Evolutionary conservation across 768 basidiomycete species (phyloP).

Genomic region (Xerocomus spinulosus): DNA sequence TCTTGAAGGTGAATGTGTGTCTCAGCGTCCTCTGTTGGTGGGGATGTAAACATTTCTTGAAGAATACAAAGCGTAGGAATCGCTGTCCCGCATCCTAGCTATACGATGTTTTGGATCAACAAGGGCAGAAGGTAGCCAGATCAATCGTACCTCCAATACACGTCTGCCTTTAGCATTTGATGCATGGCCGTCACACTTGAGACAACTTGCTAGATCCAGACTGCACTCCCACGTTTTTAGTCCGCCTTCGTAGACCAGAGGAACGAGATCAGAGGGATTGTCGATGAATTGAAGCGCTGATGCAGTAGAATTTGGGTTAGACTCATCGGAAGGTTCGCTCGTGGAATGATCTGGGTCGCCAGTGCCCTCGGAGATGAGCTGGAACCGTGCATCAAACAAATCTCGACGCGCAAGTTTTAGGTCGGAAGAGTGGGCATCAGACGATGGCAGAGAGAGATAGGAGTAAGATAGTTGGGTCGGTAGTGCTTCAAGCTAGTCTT

Average conservation of each 20-base stretch:
- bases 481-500: slow-evolving; percentile 57
- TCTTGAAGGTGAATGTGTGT: slow-evolving; percentile 81
- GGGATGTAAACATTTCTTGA: slow-evolving; percentile 47
- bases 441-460: slow-evolving; percentile 51
- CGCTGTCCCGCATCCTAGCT: slow-evolving; percentile 94
- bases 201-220: slow-evolving; percentile 74
- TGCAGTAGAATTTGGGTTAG: slow-evolving; percentile 8
- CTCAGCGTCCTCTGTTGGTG: slow-evolving; percentile 16
- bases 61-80: slow-evolving; percentile 78
- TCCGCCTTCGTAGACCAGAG: slow-evolving; percentile 92
- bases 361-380: slow-evolving; percentile 63
- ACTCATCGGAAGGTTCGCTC: slow-evolving; percentile 12
- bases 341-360: slow-evolving; percentile 27
- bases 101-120: background rate
- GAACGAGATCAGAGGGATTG: slow-evolving; percentile 84
- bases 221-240: slow-evolving; percentile 98
- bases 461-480: slow-evolving; percentile 81
- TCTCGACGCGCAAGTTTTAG: slow-evolving; percentile 68
- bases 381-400: slow-evolving; percentile 94
- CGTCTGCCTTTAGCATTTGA: slow-evolving; percentile 43
- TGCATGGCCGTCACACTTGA: slow-evolving; percentile 34
- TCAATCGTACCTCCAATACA: slow-evolving; percentile 61
- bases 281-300: slow-evolving; percentile 63
- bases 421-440: slow-evolving; percentile 21
- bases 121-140: no score